phyloP scores from a whole-genome alignment of 805 yeast genomes.

The Lachancea fermentati region DNA sequence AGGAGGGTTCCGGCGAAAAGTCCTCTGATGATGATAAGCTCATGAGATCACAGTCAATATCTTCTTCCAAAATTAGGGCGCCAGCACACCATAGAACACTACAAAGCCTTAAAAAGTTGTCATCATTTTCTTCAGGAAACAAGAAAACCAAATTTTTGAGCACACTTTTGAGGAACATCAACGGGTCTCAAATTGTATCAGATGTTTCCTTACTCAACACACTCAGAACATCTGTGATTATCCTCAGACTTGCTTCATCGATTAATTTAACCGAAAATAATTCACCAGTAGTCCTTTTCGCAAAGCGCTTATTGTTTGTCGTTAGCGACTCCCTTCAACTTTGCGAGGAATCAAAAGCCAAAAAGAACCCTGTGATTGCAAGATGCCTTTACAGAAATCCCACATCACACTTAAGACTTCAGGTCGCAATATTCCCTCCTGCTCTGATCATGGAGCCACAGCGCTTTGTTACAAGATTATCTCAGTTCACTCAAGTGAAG shows the following conservation, averaged over 20 bases:
- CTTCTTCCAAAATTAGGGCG: conserved; percentile 2
- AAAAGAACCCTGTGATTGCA: conserved; percentile 14
- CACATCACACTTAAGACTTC: conserved; percentile 17
- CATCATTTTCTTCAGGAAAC: conserved; percentile 12
- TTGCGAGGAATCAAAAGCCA: conserved; percentile 14
- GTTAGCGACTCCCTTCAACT: conserved; percentile 9
- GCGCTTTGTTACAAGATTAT: conserved; percentile 25
- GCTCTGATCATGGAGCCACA: conserved; percentile 30
- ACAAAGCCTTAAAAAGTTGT: conserved; percentile 25
- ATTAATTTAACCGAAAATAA: conserved; percentile 4
- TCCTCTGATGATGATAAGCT: conserved; percentile 3
- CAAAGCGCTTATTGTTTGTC: conserved; percentile 6
- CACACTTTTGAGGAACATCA: conserved; percentile 24
- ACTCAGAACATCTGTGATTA: conserved; percentile 16
- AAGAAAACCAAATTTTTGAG: conserved; percentile 24
- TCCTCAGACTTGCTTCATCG: conserved; percentile 8
- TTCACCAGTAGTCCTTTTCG: conserved; percentile 7
- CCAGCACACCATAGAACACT: conserved; percentile 3
- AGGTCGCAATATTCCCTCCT: conserved; percentile 29
- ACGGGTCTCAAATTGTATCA: conserved; percentile 21
- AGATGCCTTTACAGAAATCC: conserved; percentile 17
- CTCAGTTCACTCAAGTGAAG: conserved; percentile 13
- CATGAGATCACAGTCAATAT: neutral
- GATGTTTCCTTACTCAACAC: conserved; percentile 25
- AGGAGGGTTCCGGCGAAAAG: neutral